Evolutionary conservation across 768 basidiomycete species (phyloP).

Genomic region (Amanita muscaria): DNA sequence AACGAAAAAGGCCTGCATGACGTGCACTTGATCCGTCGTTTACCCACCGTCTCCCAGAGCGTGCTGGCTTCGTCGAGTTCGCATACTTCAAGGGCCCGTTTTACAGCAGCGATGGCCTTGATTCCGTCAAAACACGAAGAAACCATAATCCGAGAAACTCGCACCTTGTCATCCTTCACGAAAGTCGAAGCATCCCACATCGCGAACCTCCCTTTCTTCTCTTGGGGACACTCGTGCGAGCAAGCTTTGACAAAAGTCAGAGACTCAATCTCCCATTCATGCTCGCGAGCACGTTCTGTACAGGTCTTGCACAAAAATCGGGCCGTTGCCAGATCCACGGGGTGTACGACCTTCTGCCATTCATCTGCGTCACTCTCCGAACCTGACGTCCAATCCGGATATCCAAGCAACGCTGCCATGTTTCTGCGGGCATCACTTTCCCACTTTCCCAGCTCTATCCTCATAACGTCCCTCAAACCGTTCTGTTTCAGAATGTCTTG

Average conservation of each 20-base stretch:
- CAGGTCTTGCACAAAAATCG: conserved; percentile 5
- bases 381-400: not conserved
- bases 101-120: not conserved
- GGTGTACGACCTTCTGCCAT: not conserved
- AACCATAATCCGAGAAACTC: not conserved
- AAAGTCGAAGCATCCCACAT: conserved; percentile 4
- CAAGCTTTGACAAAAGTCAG: conserved; percentile 2
- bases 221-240: conserved; percentile 2
- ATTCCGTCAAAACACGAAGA: not conserved
- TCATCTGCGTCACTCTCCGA: too few relatives aligned
- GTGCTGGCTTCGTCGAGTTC: not conserved
- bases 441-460: conserved; percentile 1
- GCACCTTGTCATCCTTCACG: conserved; percentile 7
- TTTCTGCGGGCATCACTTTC: conserved; percentile 1
- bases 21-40: not conserved
- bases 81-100: not conserved
- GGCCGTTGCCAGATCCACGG: not conserved
- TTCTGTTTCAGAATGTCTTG: conserved; percentile 1
- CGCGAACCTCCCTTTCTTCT: not conserved
- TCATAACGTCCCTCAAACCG: not conserved
- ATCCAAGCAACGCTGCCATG: conserved; percentile 1
- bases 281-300: not conserved
- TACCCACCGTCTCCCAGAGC: not conserved
- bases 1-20: conserved; percentile 4
- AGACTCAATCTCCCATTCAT: not conserved